phyloP scores from a whole-genome alignment of 345 rosid genomes.

The Reutealis trisperma region DNA sequence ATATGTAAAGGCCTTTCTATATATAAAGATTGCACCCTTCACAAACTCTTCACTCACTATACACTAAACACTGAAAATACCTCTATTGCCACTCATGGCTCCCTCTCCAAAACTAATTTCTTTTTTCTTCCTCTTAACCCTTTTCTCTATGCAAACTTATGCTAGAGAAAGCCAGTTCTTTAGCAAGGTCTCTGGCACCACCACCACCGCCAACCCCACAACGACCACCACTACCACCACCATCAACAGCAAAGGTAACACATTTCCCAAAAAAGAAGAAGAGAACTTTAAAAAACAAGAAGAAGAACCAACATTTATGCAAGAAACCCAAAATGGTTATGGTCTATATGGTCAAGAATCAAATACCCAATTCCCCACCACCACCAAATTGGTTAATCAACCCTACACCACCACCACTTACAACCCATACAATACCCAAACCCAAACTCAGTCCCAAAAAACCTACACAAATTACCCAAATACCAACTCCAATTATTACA shows the following conservation, averaged over 20 bases:
- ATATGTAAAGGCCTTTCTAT: constrained; percentile 18
- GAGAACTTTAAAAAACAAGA: constrained; percentile 16
- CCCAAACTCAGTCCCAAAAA: constrained; percentile 26
- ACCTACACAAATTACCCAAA: constrained; percentile 32
- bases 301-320: constrained; percentile 40
- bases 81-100: constrained; percentile 26
- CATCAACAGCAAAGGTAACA: not conserved
- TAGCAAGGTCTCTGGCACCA: constrained; percentile 26
- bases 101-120: constrained; percentile 23
- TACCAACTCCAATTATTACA: constrained; percentile 17
- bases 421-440: constrained; percentile 29
- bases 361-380: constrained; percentile 23
- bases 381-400: constrained; percentile 12
- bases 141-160: constrained; percentile 22
- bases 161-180: constrained; percentile 28
- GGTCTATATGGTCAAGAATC: constrained; percentile 52
- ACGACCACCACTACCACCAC: constrained; percentile 12
- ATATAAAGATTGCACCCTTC: constrained; percentile 29
- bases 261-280: constrained; percentile 11
- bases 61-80: not conserved
- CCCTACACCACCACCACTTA: constrained; percentile 24
- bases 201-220: not conserved
- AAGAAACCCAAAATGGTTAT: constrained; percentile 46
- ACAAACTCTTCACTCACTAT: constrained; percentile 6
- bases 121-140: constrained; percentile 18